phyloP scores from a whole-genome alignment of 2,329 filamentous ascomycete genomes.

The Fusarium humuli region DNA sequence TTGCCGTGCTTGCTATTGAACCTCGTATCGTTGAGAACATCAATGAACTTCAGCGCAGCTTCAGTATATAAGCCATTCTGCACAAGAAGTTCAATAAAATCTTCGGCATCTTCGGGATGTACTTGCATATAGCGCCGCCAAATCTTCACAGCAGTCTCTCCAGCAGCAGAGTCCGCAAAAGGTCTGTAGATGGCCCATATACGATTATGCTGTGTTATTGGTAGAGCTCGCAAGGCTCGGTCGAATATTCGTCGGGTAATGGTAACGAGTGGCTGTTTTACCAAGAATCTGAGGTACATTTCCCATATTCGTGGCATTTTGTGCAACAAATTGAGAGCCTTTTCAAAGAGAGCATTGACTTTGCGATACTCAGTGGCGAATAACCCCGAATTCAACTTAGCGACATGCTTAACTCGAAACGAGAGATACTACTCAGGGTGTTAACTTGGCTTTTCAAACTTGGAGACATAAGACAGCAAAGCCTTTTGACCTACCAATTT shows the following conservation, averaged over 20 bases:
- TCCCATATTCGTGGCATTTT: slow-evolving; percentile 99
- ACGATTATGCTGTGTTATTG: slow-evolving; percentile 93
- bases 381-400: slow-evolving; percentile 83
- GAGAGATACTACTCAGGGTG: slow-evolving; percentile 75
- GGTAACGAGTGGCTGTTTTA: slow-evolving; percentile 92
- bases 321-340: slow-evolving; percentile 91
- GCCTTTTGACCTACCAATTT: slow-evolving; percentile 73
- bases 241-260: slow-evolving; percentile 90
- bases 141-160: slow-evolving; percentile 89
- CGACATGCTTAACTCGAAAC: slow-evolving; percentile 83
- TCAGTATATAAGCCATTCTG: slow-evolving; percentile 88
- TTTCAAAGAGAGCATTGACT: slow-evolving; percentile 94
- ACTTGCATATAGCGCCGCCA: slow-evolving; percentile 98
- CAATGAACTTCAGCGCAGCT: slow-evolving; percentile 90
- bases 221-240: slow-evolving; percentile 88
- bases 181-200: slow-evolving; percentile 93
- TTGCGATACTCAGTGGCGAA: slow-evolving; percentile 87
- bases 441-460: neutral
- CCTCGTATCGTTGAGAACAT: slow-evolving; percentile 87
- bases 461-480: neutral
- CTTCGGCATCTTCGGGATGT: slow-evolving; percentile 93
- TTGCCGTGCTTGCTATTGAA: slow-evolving; percentile 95
- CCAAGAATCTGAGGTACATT: slow-evolving; percentile 92
- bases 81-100: slow-evolving; percentile 90
- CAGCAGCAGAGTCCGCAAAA: slow-evolving; percentile 91